phyloP scores from a whole-genome alignment of 805 yeast species.

The Spathaspora girioi region DNA sequence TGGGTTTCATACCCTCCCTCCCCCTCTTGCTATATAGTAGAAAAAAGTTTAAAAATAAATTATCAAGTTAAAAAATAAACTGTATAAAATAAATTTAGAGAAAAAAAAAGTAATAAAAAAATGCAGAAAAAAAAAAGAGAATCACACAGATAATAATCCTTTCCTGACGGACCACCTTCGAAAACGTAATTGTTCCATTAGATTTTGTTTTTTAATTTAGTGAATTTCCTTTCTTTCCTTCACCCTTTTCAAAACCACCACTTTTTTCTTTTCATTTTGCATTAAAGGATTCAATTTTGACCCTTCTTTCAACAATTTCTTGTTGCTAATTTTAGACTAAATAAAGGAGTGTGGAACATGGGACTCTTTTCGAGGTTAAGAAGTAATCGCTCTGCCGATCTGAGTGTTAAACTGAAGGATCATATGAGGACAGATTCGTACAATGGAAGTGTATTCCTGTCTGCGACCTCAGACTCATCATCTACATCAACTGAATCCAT shows the following conservation, averaged over 20 bases:
- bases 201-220: neutral
- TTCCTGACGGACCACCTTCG: neutral
- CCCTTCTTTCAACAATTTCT: neutral
- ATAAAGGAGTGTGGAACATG: neutral
- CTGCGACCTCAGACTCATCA: constrained; percentile 27
- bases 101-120: neutral
- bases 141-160: neutral
- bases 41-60: neutral
- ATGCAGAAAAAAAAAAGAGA: neutral
- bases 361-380: constrained; percentile 3
- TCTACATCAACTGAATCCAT: constrained; percentile 22
- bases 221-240: neutral
- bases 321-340: neutral
- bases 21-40: neutral
- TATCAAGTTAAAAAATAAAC: neutral
- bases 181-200: neutral
- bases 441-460: constrained; percentile 32
- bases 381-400: neutral
- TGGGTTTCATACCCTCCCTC: neutral
- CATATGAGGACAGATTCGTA: constrained; percentile 10
- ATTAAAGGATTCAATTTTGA: neutral
- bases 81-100: neutral
- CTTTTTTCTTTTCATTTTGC: neutral
- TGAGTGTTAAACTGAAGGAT: neutral
- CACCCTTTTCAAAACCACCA: neutral